phyloP scores from a whole-genome alignment of 805 yeast genomes.

The Citeromyces matritensis region DNA sequence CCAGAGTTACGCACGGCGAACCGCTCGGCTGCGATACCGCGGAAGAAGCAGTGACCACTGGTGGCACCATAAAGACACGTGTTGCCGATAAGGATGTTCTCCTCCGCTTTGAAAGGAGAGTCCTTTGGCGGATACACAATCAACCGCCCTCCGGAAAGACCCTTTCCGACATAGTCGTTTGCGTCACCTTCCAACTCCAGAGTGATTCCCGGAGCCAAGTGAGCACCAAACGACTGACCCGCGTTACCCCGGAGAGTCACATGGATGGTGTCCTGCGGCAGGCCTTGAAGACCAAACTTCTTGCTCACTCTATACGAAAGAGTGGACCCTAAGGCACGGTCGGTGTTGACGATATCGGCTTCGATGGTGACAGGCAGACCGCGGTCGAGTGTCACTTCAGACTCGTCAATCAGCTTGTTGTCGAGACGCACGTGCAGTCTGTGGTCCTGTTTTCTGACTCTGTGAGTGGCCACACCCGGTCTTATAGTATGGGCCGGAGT shows the following conservation, averaged over 20 bases:
- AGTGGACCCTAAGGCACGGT: constrained; percentile 92
- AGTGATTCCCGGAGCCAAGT: constrained; percentile 90
- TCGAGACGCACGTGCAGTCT: constrained; percentile 85
- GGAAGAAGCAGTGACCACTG: constrained; percentile 81
- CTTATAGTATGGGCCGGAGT: constrained; percentile 95
- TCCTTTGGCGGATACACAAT: constrained; percentile 84
- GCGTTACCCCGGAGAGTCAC: constrained; percentile 88
- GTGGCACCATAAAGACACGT: constrained; percentile 98
- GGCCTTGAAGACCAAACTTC: constrained; percentile 81
- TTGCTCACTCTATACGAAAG: constrained; percentile 88
- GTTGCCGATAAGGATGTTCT: constrained; percentile 92
- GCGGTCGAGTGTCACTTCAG: constrained; percentile 87
- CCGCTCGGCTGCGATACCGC: constrained; percentile 98
- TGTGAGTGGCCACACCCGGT: constrained; percentile 92
- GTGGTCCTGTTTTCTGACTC: constrained; percentile 89
- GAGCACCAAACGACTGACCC: constrained; percentile 98
- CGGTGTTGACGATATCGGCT: constrained; percentile 88
- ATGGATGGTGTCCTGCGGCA: constrained; percentile 93
- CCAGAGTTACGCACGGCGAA: constrained; percentile 98
- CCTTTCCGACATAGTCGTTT: constrained; percentile 96
- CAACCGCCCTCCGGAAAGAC: constrained; percentile 88
- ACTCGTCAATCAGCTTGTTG: constrained; percentile 90
- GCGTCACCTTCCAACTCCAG: constrained; percentile 95
- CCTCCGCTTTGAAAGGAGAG: constrained; percentile 82
- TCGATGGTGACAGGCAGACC: constrained; percentile 95